Conservation (phyloP, 2,329 filamentous ascomycete species). For the Xylaria digitata region DNA sequence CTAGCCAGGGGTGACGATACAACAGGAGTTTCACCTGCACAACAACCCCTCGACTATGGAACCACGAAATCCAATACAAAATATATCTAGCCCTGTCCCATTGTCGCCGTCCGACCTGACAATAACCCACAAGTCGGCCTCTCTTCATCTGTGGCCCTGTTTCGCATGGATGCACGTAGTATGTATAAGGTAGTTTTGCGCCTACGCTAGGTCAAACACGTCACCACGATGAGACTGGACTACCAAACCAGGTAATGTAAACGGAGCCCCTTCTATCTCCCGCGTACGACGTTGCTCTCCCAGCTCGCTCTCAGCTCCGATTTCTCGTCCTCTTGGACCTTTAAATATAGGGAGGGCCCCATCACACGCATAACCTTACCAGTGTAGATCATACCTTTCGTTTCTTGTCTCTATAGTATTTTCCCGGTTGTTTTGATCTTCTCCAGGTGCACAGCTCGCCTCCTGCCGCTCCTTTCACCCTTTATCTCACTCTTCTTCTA, state of each 20-base stretch:
- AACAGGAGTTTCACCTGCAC: slow-evolving; percentile 19
- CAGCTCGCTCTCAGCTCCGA: neutral
- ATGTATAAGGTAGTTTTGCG: neutral
- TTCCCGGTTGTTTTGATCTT: slow-evolving; percentile 24
- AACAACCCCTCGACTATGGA: neutral
- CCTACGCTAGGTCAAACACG: slow-evolving; percentile 24
- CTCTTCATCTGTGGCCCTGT: slow-evolving; percentile 7
- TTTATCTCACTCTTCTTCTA: neutral
- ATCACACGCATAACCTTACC: slow-evolving; percentile 1
- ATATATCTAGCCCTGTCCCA: neutral
- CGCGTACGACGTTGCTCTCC: neutral
- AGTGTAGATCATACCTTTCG: slow-evolving; percentile 26
- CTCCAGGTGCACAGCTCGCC: slow-evolving; percentile 28
- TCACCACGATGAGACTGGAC: neutral
- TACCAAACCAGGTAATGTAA: neutral
- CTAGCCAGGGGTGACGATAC: slow-evolving; percentile 24
- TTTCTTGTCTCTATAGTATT: slow-evolving; percentile 18
- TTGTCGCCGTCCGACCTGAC: neutral
- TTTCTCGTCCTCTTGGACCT: neutral
- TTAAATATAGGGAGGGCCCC: slow-evolving; percentile 12
- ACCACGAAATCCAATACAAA: neutral
- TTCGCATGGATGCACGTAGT: neutral
- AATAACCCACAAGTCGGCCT: slow-evolving; percentile 3
- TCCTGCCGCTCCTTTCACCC: slow-evolving; percentile 20
- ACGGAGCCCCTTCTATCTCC: slow-evolving; percentile 13